phyloP scores from a whole-genome alignment of 148 eudicot genomes.

The Persicaria tinctoria region DNA sequence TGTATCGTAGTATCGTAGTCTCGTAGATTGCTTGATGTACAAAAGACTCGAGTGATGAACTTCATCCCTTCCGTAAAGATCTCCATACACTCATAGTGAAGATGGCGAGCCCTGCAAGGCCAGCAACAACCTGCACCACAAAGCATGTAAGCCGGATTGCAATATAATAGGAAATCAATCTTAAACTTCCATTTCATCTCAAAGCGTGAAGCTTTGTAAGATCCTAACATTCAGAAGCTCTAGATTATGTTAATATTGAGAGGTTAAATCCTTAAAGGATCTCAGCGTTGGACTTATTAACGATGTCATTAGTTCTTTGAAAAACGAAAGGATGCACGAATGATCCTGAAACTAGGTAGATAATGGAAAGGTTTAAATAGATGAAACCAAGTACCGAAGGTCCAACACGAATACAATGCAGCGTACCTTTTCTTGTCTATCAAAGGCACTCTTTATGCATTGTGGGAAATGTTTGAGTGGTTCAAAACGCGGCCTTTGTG shows the following conservation, averaged over 20 bases:
- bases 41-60: background rate
- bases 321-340: too few relatives aligned
- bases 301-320: too few relatives aligned
- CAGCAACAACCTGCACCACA: background rate
- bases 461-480: slow-evolving; percentile 32
- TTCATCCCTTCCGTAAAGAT: background rate
- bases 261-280: too few relatives aligned
- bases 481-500: slow-evolving; percentile 41
- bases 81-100: background rate
- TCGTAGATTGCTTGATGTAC: too few relatives aligned
- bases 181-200: background rate
- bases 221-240: too few relatives aligned
- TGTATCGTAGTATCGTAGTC: too few relatives aligned
- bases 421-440: slow-evolving; percentile 50
- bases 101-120: background rate
- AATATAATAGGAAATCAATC: background rate
- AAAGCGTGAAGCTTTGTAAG: background rate
- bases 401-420: background rate
- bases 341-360: too few relatives aligned
- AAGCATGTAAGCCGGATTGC: background rate
- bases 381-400: too few relatives aligned
- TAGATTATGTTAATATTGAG: too few relatives aligned
- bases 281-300: too few relatives aligned
- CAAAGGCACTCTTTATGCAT: slow-evolving; percentile 24
- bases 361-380: too few relatives aligned